Evolutionary conservation across 371 early-diverging fungal genomes (phyloP).

Genomic region (Batrachochytrium dendrobatidis): DNA sequence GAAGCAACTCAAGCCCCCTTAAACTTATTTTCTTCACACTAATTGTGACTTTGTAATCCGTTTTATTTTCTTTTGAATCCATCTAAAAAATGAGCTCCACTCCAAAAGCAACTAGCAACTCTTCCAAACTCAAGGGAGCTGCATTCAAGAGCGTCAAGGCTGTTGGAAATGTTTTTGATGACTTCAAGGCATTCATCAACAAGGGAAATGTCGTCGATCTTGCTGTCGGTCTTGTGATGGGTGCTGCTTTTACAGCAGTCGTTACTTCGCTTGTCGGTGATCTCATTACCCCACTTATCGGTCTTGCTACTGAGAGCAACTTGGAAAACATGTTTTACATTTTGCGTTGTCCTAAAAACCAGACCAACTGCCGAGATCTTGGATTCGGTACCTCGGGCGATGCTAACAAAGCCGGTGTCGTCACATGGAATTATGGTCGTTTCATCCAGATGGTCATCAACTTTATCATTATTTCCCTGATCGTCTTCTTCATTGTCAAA

Average conservation of each 20-base stretch:
- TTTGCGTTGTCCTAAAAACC: conserved; percentile 9
- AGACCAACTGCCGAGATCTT: neutral
- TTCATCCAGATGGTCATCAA: conserved; percentile 27
- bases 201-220: conserved; percentile 27
- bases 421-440: conserved; percentile 25
- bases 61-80: no score
- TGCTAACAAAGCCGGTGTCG: conserved; percentile 14
- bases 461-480: conserved; percentile 19
- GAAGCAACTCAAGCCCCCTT: no score
- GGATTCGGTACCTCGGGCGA: neutral
- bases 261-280: conserved; percentile 31
- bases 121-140: neutral
- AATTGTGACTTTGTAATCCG: no score
- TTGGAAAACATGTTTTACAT: conserved; percentile 14
- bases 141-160: neutral
- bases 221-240: conserved; percentile 38
- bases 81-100: no score
- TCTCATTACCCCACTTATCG: conserved; percentile 24
- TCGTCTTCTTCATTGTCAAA: conserved; percentile 27
- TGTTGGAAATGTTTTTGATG: neutral
- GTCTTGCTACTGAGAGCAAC: conserved; percentile 6
- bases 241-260: conserved; percentile 41
- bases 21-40: no score
- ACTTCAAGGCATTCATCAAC: conserved; percentile 24
- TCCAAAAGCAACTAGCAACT: no score